Evolutionary conservation across 1,139 yeast species (phyloP), one percentile per base, ranked within the genome.

Genomic region (Scheffersomyces illinoinensis): DNA sequence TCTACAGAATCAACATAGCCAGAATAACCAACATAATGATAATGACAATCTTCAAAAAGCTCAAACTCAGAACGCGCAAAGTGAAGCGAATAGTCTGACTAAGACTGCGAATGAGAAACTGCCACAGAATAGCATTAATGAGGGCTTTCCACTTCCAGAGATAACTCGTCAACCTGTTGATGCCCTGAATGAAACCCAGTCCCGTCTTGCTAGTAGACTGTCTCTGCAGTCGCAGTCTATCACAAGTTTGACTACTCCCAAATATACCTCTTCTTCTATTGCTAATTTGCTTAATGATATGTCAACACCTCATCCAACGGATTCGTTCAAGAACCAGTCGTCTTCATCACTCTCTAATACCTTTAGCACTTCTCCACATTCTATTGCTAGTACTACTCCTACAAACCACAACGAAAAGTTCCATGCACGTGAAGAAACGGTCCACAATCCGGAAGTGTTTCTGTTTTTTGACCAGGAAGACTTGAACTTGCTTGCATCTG

Each of bases 401-500:
- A 50, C 54, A 20, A 54, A 52, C 19, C 51, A 48, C 5, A 7
- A 20, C 8, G 51, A 48, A 24, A 48, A 48, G 7, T 48, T 48
- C 24, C 51, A 48, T 14, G 51, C 17, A 48, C 51, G 21, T 5
- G 24, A n/a, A n/a, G 51, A 48, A 48, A 48, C 51, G 17, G 24
- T 48, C 26, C 21, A 48, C 5, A 48, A 24, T 20, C 24, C 51
- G n/a, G 26, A 55, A 46, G 57, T 66, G 57, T 58, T 65, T 10
- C 64, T 60, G 51, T 58, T 65, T 50, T 75, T 76, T 59, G 73
- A 74, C 57, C 71, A 69, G 43, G 73, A 73, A 33, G 85, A 81
- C 62, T 71, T 81, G 59, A 72, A 77, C 56, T 58, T 77, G 23
- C 66, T 80, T 47, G 84, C 84, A 0, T 62, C 70, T 10, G 84